phyloP scores from a whole-genome alignment of 805 yeast species.

The Alloascoidea hylecoeti region DNA sequence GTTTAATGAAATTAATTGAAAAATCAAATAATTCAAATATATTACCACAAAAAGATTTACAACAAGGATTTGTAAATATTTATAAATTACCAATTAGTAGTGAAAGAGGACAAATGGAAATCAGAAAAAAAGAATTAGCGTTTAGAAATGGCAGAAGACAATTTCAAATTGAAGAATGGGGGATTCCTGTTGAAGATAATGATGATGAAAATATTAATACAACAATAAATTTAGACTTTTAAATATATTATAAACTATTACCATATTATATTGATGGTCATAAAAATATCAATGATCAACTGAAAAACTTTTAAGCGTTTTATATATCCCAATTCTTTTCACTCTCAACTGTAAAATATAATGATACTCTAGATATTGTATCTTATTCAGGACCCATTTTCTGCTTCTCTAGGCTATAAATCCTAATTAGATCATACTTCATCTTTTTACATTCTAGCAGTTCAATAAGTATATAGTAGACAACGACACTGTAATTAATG shows the following conservation, averaged over 20 bases:
- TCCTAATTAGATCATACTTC: no score
- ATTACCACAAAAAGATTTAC: constrained; percentile 65
- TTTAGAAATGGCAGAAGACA: constrained; percentile 73
- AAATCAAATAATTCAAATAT: constrained; percentile 30
- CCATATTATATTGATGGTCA: neutral
- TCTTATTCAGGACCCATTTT: no score
- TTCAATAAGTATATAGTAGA: no score
- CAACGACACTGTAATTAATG: no score
- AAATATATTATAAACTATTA: neutral
- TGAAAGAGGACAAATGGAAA: constrained; percentile 70
- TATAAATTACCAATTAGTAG: constrained; percentile 58
- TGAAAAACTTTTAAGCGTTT: no score
- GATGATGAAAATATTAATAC: constrained; percentile 20
- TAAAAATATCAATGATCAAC: neutral
- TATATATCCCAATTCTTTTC: no score
- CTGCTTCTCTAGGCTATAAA: no score
- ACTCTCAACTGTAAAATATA: no score
- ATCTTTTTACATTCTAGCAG: no score
- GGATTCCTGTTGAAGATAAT: constrained; percentile 92
- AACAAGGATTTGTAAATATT: constrained; percentile 78
- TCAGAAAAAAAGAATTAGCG: constrained; percentile 63
- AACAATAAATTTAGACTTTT: neutral
- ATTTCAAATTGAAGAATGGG: constrained; percentile 88
- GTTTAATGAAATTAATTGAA: constrained; percentile 41
- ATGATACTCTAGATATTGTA: no score